Evolutionary conservation across 2,329 filamentous ascomycete species (phyloP).

Genomic region (Neoascochyta sp.): DNA sequence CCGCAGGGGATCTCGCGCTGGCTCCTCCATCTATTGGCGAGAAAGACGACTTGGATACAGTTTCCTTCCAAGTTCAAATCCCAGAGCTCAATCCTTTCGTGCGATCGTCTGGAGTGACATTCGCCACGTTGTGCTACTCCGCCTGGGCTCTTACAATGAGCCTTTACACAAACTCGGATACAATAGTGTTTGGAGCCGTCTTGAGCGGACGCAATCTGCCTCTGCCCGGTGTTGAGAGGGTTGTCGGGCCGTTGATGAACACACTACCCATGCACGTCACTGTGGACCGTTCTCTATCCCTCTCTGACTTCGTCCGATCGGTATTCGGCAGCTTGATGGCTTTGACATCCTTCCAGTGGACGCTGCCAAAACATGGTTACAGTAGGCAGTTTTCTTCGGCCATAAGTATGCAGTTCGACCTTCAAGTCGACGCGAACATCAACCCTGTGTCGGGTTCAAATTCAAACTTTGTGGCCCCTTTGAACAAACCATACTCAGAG

Average conservation of each 20-base stretch:
- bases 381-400: constrained; percentile 8
- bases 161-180: constrained; percentile 27
- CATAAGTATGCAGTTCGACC: constrained; percentile 8
- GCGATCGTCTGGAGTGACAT: background rate
- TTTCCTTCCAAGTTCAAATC: too few species aligned
- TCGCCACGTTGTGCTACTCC: constrained; percentile 21
- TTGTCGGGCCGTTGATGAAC: constrained; percentile 39
- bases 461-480: too few species aligned
- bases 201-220: constrained; percentile 38
- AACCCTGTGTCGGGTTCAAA: constrained; percentile 1
- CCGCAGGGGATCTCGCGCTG: background rate
- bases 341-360: constrained; percentile 9
- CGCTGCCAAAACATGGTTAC: constrained; percentile 9
- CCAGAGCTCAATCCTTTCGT: too few species aligned
- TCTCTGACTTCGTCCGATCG: constrained; percentile 4
- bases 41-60: background rate
- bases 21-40: background rate
- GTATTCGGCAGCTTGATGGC: constrained; percentile 6
- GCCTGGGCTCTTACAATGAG: constrained; percentile 40
- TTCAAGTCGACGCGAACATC: background rate
- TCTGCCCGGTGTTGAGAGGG: constrained; percentile 21
- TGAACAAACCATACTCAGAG: too few species aligned
- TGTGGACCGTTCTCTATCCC: constrained; percentile 1
- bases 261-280: constrained; percentile 11
- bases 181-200: constrained; percentile 36